phyloP scores from a whole-genome alignment of 2,329 filamentous ascomycete species.

The Hypoxylon sp. region DNA sequence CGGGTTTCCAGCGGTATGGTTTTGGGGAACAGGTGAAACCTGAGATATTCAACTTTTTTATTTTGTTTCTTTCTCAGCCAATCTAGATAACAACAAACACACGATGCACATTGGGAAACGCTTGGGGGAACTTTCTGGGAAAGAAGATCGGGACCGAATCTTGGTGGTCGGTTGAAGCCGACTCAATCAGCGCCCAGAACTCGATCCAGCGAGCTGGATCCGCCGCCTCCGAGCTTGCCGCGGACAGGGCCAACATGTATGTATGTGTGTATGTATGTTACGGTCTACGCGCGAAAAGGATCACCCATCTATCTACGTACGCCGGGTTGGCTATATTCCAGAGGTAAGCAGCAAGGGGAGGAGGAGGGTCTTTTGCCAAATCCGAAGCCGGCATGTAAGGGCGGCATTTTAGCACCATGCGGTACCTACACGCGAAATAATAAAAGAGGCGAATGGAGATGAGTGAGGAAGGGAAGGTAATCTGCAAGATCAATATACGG shows the following conservation, averaged over 20 bases:
- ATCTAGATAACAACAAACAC: constrained; percentile 29
- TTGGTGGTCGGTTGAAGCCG: constrained; percentile 40
- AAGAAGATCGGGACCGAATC: constrained; percentile 40
- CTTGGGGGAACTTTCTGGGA: constrained; percentile 14
- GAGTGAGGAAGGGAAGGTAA: constrained; percentile 1
- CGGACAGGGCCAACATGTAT: constrained; percentile 6
- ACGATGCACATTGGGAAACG: background rate
- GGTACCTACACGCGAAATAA: constrained; percentile 8
- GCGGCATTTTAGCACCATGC: constrained; percentile 12
- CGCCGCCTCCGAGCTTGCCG: constrained; percentile 33
- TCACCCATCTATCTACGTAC: background rate
- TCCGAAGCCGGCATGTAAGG: constrained; percentile 17
- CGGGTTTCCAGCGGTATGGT: constrained; percentile 16
- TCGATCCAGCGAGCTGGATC: constrained; percentile 40
- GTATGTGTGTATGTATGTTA: constrained; percentile 6
- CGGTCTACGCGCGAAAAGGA: constrained; percentile 15
- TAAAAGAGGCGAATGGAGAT: too few species aligned
- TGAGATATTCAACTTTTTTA: constrained; percentile 9
- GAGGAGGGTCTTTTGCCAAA: constrained; percentile 6
- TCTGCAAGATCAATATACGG: constrained; percentile 38
- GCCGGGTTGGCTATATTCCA: background rate
- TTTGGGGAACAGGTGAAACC: constrained; percentile 24
- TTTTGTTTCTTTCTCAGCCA: constrained; percentile 3
- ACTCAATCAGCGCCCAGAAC: constrained; percentile 40
- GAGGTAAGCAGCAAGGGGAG: constrained; percentile 21